These are phyloP conservation scores for Erodium moschatum DNA, from an alignment of 441 rosid species.

Conservation along the genomic window DNA sequence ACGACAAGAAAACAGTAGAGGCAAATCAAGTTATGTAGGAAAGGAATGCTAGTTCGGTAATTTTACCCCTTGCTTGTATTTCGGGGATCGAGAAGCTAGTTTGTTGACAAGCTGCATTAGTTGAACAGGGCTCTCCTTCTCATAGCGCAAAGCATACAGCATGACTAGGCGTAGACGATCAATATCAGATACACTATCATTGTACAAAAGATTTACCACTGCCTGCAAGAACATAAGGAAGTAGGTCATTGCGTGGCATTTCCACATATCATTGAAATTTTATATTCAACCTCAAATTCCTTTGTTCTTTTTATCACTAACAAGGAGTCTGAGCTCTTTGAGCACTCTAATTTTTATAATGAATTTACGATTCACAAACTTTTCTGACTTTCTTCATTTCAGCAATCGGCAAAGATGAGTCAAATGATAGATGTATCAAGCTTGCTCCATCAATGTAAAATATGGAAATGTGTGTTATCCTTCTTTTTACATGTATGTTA, in stretches of 20 bases:
- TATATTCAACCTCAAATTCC: background rate
- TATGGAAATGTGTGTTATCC: too few relatives aligned
- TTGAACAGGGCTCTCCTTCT: slow-evolving; percentile 94
- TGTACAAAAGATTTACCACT: slow-evolving; percentile 70
- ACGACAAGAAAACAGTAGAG: slow-evolving; percentile 3
- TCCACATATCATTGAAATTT: background rate
- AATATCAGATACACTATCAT: slow-evolving; percentile 74
- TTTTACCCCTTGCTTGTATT: slow-evolving; percentile 88
- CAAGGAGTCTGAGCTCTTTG: background rate
- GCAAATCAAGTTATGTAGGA: slow-evolving; percentile 12
- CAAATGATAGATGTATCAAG: too few relatives aligned
- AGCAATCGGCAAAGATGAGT: too few relatives aligned
- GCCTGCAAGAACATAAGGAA: slow-evolving; percentile 47
- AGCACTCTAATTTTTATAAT: background rate
- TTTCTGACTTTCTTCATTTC: too few relatives aligned
- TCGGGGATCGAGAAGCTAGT: slow-evolving; percentile 73
- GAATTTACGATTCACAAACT: too few relatives aligned
- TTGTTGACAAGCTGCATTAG: slow-evolving; percentile 95
- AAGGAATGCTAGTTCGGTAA: slow-evolving; percentile 15
- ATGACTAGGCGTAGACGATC: slow-evolving; percentile 78
- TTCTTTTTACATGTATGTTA: too few relatives aligned
- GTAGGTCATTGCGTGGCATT: slow-evolving; percentile 5
- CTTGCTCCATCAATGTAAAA: too few relatives aligned
- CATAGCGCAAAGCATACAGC: slow-evolving; percentile 91
- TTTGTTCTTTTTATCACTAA: background rate